These are phyloP conservation scores for Talaromyces proteolyticus DNA, from an alignment of 495 filamentous ascomycete species.

Conservation along the genomic window DNA sequence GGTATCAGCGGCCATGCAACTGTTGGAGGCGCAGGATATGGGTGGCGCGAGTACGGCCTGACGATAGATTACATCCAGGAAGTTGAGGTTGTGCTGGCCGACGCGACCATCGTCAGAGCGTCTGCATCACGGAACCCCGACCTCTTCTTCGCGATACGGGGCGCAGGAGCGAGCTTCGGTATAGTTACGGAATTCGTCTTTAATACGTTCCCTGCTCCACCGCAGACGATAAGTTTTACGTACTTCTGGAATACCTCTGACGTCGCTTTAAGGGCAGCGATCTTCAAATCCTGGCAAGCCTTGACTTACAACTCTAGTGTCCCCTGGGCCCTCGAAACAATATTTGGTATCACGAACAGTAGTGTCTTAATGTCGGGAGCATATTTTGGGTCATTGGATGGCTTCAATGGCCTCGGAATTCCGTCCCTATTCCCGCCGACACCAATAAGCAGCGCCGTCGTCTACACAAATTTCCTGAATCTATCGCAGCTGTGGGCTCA, in stretches of 20 bases:
- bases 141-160: slow-evolving; percentile 48
- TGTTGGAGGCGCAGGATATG: slow-evolving; percentile 62
- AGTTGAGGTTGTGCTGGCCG: slow-evolving; percentile 56
- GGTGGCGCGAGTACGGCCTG: slow-evolving; percentile 57
- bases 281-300: slow-evolving; percentile 34
- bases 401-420: slow-evolving; percentile 29
- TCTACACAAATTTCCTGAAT: slow-evolving; percentile 52
- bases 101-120: slow-evolving; percentile 40
- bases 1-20: slow-evolving; percentile 71
- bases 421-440: slow-evolving; percentile 24
- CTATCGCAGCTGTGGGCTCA: slow-evolving; percentile 44
- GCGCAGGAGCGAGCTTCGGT: slow-evolving; percentile 37
- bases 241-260: slow-evolving; percentile 32
- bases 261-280: slow-evolving; percentile 16
- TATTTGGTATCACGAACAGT: slow-evolving; percentile 20
- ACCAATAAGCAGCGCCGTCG: slow-evolving; percentile 19
- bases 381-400: slow-evolving; percentile 33
- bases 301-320: slow-evolving; percentile 35
- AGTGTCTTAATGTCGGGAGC: slow-evolving; percentile 31
- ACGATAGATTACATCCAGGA: slow-evolving; percentile 58
- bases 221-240: slow-evolving; percentile 24
- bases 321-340: slow-evolving; percentile 44
- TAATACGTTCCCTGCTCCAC: slow-evolving; percentile 30
- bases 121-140: slow-evolving; percentile 33
- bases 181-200: slow-evolving; percentile 42